A percentile compares a stretch with the other conserved stretches of the same genome.
phyloP scores from a whole-genome alignment of 441 rosid genomes.

The Populus trichocarpa region DNA sequence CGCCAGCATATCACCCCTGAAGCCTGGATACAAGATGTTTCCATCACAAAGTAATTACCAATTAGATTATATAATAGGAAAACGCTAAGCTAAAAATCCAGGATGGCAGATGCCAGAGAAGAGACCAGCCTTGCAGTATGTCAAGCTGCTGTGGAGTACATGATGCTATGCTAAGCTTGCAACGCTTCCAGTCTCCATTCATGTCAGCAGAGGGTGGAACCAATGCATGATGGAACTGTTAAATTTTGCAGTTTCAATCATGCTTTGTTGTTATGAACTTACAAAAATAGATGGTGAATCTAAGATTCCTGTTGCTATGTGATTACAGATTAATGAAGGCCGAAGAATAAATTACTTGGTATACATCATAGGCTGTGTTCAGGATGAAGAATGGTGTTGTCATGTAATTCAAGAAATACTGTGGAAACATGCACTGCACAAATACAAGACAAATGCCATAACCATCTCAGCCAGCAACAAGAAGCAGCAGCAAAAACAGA shows the following conservation, averaged over 20 bases:
- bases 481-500: background rate
- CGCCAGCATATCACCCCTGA: constrained; percentile 74
- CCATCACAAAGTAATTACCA: background rate
- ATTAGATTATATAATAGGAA: background rate
- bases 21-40: constrained; percentile 40
- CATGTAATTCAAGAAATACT: constrained; percentile 55
- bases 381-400: constrained; percentile 65
- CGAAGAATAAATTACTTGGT: constrained; percentile 52
- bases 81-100: background rate
- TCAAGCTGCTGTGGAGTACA: constrained; percentile 58
- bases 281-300: background rate
- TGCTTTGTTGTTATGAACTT: background rate
- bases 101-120: background rate
- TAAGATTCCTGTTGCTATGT: background rate
- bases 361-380: constrained; percentile 76
- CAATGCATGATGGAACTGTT: constrained; percentile 77
- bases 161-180: constrained; percentile 57
- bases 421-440: constrained; percentile 85
- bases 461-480: background rate
- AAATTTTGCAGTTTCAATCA: constrained; percentile 3
- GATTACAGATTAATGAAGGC: constrained; percentile 4
- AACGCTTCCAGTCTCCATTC: constrained; percentile 71
- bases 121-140: constrained; percentile 62
- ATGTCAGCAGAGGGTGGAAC: constrained; percentile 90
- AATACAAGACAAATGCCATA: constrained; percentile 3